These are phyloP conservation scores for Pythium plurisporium DNA, from an alignment of 352 stramenopile species.

Conservation along the genomic window DNA sequence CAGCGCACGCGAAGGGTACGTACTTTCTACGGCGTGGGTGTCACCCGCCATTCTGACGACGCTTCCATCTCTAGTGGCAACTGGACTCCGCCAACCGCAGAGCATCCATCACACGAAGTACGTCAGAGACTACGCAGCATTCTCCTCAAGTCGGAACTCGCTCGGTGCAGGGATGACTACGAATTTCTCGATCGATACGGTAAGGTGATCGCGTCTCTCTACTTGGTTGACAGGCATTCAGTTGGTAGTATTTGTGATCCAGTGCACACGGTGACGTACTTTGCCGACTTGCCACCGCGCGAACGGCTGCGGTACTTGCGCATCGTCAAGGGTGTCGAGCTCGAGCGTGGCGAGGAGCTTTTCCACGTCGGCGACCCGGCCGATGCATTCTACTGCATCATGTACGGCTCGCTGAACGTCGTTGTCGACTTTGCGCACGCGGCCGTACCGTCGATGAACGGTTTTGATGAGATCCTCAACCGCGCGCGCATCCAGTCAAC, in stretches of 20 bases:
- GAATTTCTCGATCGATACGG: slow-evolving; percentile 66
- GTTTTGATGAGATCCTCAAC: slow-evolving; percentile 73
- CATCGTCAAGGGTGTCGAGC: slow-evolving; percentile 56
- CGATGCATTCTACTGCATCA: slow-evolving; percentile 74
- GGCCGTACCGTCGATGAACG: slow-evolving; percentile 51
- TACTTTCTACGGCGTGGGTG: not conserved
- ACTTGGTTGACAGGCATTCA: too few species aligned
- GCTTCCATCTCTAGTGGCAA: not conserved
- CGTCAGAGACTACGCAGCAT: slow-evolving; percentile 36
- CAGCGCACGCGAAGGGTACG: not conserved
- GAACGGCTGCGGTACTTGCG: slow-evolving; percentile 61
- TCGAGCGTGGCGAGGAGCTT: slow-evolving; percentile 56
- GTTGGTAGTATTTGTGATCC: too few species aligned
- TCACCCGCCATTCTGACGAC: not conserved
- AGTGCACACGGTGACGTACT: slow-evolving; percentile 65
- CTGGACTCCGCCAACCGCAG: slow-evolving; percentile 9
- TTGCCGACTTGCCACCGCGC: slow-evolving; percentile 44
- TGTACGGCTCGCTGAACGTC: slow-evolving; percentile 69
- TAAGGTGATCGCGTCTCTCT: slow-evolving; percentile 15
- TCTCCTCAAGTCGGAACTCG: slow-evolving; percentile 37
- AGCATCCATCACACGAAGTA: slow-evolving; percentile 39
- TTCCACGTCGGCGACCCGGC: slow-evolving; percentile 67
- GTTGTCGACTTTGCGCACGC: slow-evolving; percentile 73
- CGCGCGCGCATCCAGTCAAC: slow-evolving; percentile 64
- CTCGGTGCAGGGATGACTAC: slow-evolving; percentile 49